phyloP scores from a whole-genome alignment of 352 stramenopile genomes.

The Globisporangium orthogonon region DNA sequence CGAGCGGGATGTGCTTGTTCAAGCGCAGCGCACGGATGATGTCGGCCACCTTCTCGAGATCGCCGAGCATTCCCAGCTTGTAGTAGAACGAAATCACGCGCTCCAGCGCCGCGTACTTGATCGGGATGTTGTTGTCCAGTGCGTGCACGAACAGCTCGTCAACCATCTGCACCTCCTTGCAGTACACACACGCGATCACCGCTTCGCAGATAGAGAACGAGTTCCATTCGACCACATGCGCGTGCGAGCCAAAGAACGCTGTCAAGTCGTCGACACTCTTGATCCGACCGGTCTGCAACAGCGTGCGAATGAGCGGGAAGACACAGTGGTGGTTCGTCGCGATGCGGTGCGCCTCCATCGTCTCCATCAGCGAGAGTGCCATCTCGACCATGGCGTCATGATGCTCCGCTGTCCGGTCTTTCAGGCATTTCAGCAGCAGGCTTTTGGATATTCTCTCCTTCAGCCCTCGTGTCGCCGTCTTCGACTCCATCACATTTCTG shows the following conservation, averaged over 20 bases:
- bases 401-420: conserved; percentile 27
- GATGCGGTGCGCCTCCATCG: conserved; percentile 58
- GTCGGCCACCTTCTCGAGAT: conserved; percentile 51
- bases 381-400: conserved; percentile 12
- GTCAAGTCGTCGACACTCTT: conserved; percentile 29
- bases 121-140: conserved; percentile 51
- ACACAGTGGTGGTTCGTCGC: conserved; percentile 39
- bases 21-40: conserved; percentile 59
- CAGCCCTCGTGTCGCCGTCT: conserved; percentile 24
- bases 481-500: conserved; percentile 34
- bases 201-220: conserved; percentile 58
- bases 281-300: conserved; percentile 25
- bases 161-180: conserved; percentile 43
- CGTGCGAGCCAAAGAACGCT: conserved; percentile 42
- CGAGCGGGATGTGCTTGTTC: conserved; percentile 71
- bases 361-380: conserved; percentile 28
- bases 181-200: conserved; percentile 42
- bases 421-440: conserved; percentile 43
- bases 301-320: conserved; percentile 30
- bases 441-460: conserved; percentile 62
- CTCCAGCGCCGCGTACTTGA: conserved; percentile 77
- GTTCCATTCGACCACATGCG: conserved; percentile 54
- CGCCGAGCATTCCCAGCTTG: conserved; percentile 46
- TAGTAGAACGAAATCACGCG: conserved; percentile 68
- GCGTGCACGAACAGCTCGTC: conserved; percentile 56